Evolutionary conservation across 2,329 filamentous ascomycete genomes (phyloP).

Genomic region (Pseudogymnoascus sp.): DNA sequence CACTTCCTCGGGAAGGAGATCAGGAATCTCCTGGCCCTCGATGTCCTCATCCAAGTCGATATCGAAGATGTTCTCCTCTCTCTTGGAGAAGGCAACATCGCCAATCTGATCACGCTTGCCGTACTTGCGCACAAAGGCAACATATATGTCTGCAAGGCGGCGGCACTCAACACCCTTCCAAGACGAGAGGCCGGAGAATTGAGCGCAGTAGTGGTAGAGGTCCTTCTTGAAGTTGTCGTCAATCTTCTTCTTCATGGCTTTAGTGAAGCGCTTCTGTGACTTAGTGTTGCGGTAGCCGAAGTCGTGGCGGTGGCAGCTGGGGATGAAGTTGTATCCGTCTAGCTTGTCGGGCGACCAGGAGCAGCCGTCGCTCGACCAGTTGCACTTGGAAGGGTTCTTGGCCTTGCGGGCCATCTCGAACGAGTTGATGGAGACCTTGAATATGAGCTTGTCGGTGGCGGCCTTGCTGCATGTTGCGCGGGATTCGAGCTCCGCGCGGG

Average conservation of each 20-base stretch:
- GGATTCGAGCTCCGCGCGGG: not conserved
- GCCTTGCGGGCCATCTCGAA: constrained; percentile 38
- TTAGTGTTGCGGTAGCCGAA: constrained; percentile 51
- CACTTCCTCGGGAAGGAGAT: not conserved
- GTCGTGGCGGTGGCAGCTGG: constrained; percentile 47
- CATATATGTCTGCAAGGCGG: constrained; percentile 27
- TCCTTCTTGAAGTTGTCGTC: constrained; percentile 44
- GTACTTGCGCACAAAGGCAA: not conserved
- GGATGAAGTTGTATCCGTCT: constrained; percentile 36
- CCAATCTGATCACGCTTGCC: not conserved
- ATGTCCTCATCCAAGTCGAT: not conserved
- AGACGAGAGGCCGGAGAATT: not conserved
- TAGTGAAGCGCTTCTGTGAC: constrained; percentile 39
- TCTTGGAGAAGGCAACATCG: not conserved
- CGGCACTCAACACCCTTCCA: constrained; percentile 19
- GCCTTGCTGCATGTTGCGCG: constrained; percentile 11
- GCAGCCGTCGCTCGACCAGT: constrained; percentile 39
- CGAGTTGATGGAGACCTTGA: constrained; percentile 33
- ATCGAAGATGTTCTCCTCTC: not conserved
- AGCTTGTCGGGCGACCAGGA: constrained; percentile 38
- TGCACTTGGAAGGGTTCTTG: constrained; percentile 32
- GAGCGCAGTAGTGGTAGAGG: not conserved
- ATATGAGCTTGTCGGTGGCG: constrained; percentile 42
- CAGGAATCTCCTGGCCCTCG: not conserved
- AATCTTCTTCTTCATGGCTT: constrained; percentile 35